Percentiles rank a stretch among this genome's conserved stretches.
Evolutionary conservation across 176 grass and related monocot species (phyloP).

Genomic region (Oryza australiensis): DNA sequence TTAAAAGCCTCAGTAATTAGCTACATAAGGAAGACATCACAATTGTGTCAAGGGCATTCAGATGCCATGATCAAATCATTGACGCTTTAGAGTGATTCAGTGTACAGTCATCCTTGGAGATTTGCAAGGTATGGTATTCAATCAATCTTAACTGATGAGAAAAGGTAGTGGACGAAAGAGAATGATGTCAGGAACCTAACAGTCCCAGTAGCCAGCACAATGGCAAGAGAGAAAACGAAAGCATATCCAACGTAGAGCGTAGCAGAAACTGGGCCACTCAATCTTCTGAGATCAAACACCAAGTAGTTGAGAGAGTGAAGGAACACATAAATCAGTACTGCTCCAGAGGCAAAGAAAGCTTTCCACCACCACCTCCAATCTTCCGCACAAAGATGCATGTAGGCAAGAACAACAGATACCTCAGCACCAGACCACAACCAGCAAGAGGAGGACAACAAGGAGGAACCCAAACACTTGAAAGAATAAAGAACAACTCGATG

Average conservation of each 20-base stretch:
- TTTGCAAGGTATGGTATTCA: constrained; percentile 39
- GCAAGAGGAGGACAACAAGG: constrained; percentile 71
- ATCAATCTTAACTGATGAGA: constrained; percentile 91
- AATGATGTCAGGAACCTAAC: constrained; percentile 80
- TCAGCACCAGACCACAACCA: constrained; percentile 83
- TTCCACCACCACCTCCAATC: constrained; percentile 97
- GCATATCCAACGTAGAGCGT: constrained; percentile 77
- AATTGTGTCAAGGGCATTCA: constrained; percentile 16
- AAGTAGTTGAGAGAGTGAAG: constrained; percentile 86
- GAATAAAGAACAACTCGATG: constrained; percentile 91
- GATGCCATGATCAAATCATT: constrained; percentile 30
- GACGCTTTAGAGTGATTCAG: constrained; percentile 6
- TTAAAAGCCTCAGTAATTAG: constrained; percentile 38
- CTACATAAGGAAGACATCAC: constrained; percentile 41
- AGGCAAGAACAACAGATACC: constrained; percentile 87
- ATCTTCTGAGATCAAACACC: constrained; percentile 82
- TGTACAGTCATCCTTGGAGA: constrained; percentile 9
- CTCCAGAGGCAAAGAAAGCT: constrained; percentile 80
- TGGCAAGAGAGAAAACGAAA: constrained; percentile 78
- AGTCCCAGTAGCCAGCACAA: constrained; percentile 81
- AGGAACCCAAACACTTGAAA: constrained; percentile 91
- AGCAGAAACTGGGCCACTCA: constrained; percentile 86
- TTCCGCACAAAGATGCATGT: constrained; percentile 88
- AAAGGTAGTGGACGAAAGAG: constrained; percentile 86
- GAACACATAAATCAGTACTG: constrained; percentile 77